Conservation (phyloP, 331 rosid genomes). For the Ulmus americana region DNA sequence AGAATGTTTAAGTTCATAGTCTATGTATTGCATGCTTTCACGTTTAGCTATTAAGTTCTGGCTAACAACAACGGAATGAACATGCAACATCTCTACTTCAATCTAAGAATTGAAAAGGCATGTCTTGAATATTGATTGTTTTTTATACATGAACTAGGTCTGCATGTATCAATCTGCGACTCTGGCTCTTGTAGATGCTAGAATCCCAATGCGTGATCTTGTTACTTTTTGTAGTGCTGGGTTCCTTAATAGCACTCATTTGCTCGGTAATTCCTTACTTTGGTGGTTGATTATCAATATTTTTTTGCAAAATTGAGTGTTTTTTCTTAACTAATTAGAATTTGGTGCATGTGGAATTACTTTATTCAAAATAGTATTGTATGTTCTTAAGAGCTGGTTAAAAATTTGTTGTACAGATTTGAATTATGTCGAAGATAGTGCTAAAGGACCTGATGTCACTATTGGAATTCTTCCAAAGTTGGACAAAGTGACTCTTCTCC, state of each 20-base stretch:
- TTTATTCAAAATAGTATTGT: too few species aligned
- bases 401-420: constrained; percentile 48
- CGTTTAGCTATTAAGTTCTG: too few species aligned
- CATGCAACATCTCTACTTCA: neutral
- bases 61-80: neutral
- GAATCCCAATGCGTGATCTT: constrained; percentile 89
- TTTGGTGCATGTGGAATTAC: too few species aligned
- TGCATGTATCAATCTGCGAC: constrained; percentile 92
- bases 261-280: constrained; percentile 54
- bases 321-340: too few species aligned
- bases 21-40: neutral
- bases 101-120: constrained; percentile 7
- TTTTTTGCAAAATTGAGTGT: neutral
- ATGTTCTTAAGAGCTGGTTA: constrained; percentile 2
- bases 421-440: constrained; percentile 92
- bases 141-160: constrained; percentile 67
- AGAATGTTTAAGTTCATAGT: neutral
- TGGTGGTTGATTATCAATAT: neutral
- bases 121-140: constrained; percentile 13
- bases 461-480: constrained; percentile 72
- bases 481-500: constrained; percentile 84
- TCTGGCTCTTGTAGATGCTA: constrained; percentile 91
- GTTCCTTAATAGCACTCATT: constrained; percentile 74
- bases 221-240: constrained; percentile 91
- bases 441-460: constrained; percentile 93